These are phyloP conservation scores for Argentina anserina DNA, from an alignment of 306 rosid genomes.

Conservation along the genomic window DNA sequence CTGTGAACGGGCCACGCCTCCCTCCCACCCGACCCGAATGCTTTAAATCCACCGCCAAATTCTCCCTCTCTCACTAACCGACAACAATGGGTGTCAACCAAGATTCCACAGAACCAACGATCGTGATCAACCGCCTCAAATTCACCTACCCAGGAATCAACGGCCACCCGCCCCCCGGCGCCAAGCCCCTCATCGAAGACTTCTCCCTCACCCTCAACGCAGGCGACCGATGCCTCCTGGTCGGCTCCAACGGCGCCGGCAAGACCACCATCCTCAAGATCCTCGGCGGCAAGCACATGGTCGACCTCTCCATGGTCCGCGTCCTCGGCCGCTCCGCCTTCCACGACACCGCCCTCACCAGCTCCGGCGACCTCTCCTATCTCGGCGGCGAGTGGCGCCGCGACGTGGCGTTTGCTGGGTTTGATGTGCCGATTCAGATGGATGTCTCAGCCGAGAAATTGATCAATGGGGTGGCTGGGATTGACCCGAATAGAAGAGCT, in stretches of 20 bases:
- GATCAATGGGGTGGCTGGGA: constrained; percentile 71
- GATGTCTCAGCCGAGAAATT: constrained; percentile 85
- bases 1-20: constrained; percentile 6
- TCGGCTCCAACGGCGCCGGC: constrained; percentile 97
- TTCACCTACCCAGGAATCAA: constrained; percentile 95
- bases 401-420: constrained; percentile 95
- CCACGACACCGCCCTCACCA: constrained; percentile 65
- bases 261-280: constrained; percentile 85
- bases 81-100: constrained; percentile 31
- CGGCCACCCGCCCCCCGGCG: constrained; percentile 87
- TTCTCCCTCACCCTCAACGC: constrained; percentile 64
- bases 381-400: constrained; percentile 98
- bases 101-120: constrained; percentile 30
- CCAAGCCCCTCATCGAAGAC: constrained; percentile 72
- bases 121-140: constrained; percentile 55
- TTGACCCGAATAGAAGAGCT: constrained; percentile 70
- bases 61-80: not conserved
- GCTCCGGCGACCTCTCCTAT: constrained; percentile 82
- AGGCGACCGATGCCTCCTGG: constrained; percentile 82
- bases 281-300: constrained; percentile 92
- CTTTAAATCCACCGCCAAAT: not conserved
- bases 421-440: constrained; percentile 86
- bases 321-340: constrained; percentile 91
- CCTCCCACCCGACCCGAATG: not conserved
- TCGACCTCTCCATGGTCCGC: constrained; percentile 82